Percentiles rank a stretch among this genome's conserved stretches.
These are phyloP conservation scores for Pleurotus cornucopiae DNA, from an alignment of 768 basidiomycete genomes.

Conservation along the genomic window DNA sequence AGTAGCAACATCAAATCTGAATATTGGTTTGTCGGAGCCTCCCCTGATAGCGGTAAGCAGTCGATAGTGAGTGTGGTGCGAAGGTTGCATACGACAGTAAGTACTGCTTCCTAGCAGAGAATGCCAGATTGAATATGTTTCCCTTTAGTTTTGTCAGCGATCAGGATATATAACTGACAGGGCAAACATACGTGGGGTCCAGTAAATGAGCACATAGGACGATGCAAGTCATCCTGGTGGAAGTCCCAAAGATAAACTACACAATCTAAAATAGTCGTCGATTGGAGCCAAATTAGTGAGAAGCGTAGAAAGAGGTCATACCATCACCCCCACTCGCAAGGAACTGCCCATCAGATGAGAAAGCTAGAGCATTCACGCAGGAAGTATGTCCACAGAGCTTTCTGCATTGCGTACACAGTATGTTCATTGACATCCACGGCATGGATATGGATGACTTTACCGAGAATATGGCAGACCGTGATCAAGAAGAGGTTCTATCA, in stretches of 20 bases:
- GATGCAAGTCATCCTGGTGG: slow-evolving; percentile 48
- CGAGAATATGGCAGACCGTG: slow-evolving; percentile 20
- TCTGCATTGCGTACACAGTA: slow-evolving; percentile 17
- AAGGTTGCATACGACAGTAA: slow-evolving; percentile 54
- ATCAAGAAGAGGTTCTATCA: slow-evolving; percentile 12
- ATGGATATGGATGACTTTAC: background rate
- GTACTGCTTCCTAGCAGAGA: slow-evolving; percentile 62
- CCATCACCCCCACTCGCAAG: slow-evolving; percentile 71
- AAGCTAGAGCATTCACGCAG: slow-evolving; percentile 61
- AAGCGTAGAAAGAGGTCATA: slow-evolving; percentile 22
- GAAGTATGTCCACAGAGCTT: slow-evolving; percentile 46
- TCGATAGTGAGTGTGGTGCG: background rate
- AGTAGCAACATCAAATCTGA: slow-evolving; percentile 47
- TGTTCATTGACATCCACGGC: background rate
- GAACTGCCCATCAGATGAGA: slow-evolving; percentile 59
- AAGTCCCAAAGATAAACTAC: slow-evolving; percentile 63
- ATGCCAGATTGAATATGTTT: slow-evolving; percentile 68
- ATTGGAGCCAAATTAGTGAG: background rate
- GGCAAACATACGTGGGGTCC: slow-evolving; percentile 41
- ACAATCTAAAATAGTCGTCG: slow-evolving; percentile 34
- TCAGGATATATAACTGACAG: background rate
- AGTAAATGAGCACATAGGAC: slow-evolving; percentile 35
- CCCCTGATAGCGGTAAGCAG: slow-evolving; percentile 34
- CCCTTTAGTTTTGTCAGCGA: slow-evolving; percentile 34
- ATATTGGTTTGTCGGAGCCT: slow-evolving; percentile 46